Evolutionary conservation across 2,329 filamentous ascomycete genomes (phyloP), one percentile per base, ranked within the genome.

Genomic region (Colletotrichum abscissum): DNA sequence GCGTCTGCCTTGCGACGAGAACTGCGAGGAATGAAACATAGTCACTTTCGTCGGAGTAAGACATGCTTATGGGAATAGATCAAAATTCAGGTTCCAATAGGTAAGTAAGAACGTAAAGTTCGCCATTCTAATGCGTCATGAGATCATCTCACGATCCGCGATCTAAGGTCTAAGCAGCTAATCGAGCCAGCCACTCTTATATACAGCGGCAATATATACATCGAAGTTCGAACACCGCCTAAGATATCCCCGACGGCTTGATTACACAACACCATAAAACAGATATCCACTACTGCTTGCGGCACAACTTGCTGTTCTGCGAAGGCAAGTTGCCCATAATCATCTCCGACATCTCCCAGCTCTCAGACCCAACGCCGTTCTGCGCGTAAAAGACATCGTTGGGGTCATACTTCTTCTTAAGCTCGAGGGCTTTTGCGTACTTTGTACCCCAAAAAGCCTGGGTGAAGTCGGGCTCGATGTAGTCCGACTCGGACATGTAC

Each of bases 401-500:
- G 26, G 75, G 75, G 52, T 76, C 75, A 42, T 54, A 62, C 64
- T 28, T 67, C 67, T 74, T 70, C 75, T 76, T 76, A n/a, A 76
- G 71, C 54, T 62, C 38, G 49, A 69, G 67, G 6, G 72, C 63
- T 28, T 69, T 74, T 1, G 28, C 57, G 59, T 76, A 76, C 30
- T 76, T 76, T 22, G 56, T 67, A 42, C 75, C 75, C 67, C 69
- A 76, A 73, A 76, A 76, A 4, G 75, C 69, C 65, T 76, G 73
- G 22, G 66, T 65, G 58, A 75, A 76, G 55, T 76, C 56, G 24
- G 75, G 75, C 55, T 76, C 75, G 54, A 67, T 64, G 60, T 73
- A 73, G 67, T 82, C 79, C 3, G 78, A 80, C 65, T 76, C 75
- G 6, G 74, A 75, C 64, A 76, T 69, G 70, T 76, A 76, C 19